Evolutionary conservation across 2,329 filamentous ascomycete genomes (phyloP), one percentile per base, ranked within the genome.

Genomic region (Sporothrix sp.): DNA sequence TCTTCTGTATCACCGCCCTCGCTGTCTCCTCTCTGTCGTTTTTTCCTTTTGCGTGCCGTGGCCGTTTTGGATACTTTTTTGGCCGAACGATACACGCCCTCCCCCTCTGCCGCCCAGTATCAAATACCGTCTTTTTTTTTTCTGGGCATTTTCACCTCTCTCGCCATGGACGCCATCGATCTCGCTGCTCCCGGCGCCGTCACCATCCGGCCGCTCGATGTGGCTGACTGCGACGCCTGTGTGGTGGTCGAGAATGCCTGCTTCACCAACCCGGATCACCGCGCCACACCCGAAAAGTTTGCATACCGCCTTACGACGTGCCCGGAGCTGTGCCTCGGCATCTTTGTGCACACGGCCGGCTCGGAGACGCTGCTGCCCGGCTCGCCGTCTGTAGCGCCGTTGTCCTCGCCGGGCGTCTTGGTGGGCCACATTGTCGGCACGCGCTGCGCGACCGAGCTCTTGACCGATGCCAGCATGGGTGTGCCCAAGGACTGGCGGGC

Each of bases 371-470:
- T 78, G 13, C 64, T 70, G 68, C 74, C 10, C 64, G 63, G 38
- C 78, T 86, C 63, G 74, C 76, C 56, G 69, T 75, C 61, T 69
- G 78, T n/a, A 62, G 70, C 40, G 71, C 80, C 58, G 76, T 76
- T 54, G 72, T 69, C 37, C 65, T 71, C 52, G 73, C 21, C 30
- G 7, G 30, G 75, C 54, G 74, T 87, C 39, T 73, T 95, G 21
- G 73, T 95, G 43, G 89, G 80, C 35, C 87, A 95, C 66, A 74
- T 91, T 57, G 72, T 95, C 55, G 78, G 85, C 18, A 90, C 88
- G 11, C 82, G 85, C 57, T 84, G 82, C 33, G 71, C 72, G 33
- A 75, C 77, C 46, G 62, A 68, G 0, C 66, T 78, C 37, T 79
- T 94, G 50, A 85, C 81, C 1, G 88, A 95, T 60, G 73, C 73